Conservation (phyloP, 2,329 filamentous ascomycete genomes). For the Colletotrichum sp. region DNA sequence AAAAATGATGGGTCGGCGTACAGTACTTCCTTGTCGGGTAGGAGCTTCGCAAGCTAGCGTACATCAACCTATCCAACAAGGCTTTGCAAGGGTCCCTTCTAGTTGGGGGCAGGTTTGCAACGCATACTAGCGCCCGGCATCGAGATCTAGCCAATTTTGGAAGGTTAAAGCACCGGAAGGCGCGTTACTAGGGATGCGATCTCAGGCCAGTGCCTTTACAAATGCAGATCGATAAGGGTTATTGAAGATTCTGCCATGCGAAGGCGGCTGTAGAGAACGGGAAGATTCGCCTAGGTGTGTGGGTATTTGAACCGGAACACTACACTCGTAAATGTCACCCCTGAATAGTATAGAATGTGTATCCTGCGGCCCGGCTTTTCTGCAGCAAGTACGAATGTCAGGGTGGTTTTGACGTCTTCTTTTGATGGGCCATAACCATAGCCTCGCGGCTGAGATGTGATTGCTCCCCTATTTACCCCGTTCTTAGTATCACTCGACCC, state of each 20-base stretch:
- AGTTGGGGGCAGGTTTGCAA: background rate
- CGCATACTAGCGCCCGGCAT: background rate
- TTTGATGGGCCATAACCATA: background rate
- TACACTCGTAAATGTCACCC: background rate
- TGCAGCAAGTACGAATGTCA: background rate
- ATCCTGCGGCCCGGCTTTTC: background rate
- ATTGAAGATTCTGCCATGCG: background rate
- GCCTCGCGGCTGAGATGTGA: background rate
- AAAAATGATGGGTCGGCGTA: background rate
- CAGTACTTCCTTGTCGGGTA: background rate
- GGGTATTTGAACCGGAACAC: background rate
- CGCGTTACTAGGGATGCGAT: background rate
- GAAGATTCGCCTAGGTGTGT: background rate
- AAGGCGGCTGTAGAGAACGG: background rate
- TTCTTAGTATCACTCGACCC: background rate
- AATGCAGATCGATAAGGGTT: background rate
- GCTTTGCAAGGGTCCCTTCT: background rate
- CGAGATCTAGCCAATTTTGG: background rate
- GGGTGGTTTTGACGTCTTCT: background rate
- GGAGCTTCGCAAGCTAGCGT: background rate
- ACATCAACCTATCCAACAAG: background rate
- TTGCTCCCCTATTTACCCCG: background rate
- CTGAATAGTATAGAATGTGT: background rate
- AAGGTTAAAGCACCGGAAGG: background rate
- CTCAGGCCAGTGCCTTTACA: background rate